Base-by-base conservation (phyloP, 352 stramenopile species). In the Phytophthora pisi region DNA sequence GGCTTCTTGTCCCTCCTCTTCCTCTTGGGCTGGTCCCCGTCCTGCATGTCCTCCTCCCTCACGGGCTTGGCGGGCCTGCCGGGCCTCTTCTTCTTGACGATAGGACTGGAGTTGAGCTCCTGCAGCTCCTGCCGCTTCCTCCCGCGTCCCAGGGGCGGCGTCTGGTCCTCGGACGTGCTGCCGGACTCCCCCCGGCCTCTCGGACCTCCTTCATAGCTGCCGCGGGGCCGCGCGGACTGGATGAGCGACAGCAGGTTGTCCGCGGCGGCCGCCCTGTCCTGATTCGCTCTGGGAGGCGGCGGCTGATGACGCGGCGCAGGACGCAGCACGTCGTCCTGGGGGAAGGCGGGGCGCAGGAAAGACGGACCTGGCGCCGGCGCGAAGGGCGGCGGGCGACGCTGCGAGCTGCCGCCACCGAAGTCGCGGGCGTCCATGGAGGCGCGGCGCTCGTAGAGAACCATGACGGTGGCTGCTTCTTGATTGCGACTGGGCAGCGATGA, bases 191-290 rank as follows among this genome's bases (percentile, higher is more conserved):
- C 34, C 16, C 34, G 34, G 34, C 10, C 13, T 4, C 34, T 40
- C 2, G 34, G 34, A 15, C 10, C 1, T 13, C 16, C 9, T 13
- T 13, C 55, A 24, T 51, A 56, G 40, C 40, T n/a, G 15, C 16
- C 5, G 13, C 40, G 15, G 11, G 57, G 51, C 20, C 51, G 5
- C 4, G 53, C 23, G 31, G 53, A 64, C 56, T 77, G 72, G 43
- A 79, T 77, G 16, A 79, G 49, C 3, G 72, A 79, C 18, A 79
- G 58, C 38, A 79, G 52, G 50, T 77, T 74, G 42, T 68, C 68
- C 10, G 34, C 34, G 1, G 72, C 68, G 0, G 60, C 72, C 38
- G 51, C 50, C 11, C 59, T 49, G 31, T 75, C 60, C 20, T 57
- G 34, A 40, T 34, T 34, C 28, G 28, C 28, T 34, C 28, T 34